Percentiles rank a stretch among this genome's conserved stretches.
Conservation (phyloP, 2,329 filamentous ascomycete species). For the Aureobasidium sp. region DNA sequence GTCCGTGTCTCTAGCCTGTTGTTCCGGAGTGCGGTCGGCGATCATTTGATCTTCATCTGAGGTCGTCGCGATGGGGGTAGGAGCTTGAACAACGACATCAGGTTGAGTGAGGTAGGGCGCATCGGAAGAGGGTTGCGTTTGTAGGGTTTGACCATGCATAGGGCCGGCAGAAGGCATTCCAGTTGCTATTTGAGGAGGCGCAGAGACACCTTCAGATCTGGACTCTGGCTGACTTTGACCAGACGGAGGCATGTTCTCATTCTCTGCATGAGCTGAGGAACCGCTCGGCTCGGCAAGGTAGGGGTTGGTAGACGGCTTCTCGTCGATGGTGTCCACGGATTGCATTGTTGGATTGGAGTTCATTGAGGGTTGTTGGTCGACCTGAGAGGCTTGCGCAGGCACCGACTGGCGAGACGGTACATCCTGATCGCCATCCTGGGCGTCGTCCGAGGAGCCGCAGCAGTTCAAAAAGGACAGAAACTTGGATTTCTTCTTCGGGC, state of each 20-base stretch:
- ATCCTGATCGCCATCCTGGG: constrained; percentile 49
- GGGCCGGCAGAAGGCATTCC: constrained; percentile 9
- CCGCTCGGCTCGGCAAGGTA: constrained; percentile 13
- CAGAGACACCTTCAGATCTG: background rate
- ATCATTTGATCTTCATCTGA: constrained; percentile 32
- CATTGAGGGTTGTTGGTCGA: constrained; percentile 44
- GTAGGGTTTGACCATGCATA: constrained; percentile 4
- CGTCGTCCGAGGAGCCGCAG: constrained; percentile 57
- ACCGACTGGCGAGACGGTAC: constrained; percentile 42
- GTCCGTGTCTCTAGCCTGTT: constrained; percentile 46
- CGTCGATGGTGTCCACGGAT: constrained; percentile 40
- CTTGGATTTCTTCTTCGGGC: constrained; percentile 36
- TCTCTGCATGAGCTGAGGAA: constrained; percentile 16
- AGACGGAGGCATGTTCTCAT: constrained; percentile 18
- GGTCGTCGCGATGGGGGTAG: constrained; percentile 38
- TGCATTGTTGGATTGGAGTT: constrained; percentile 48
- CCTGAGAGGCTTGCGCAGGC: constrained; percentile 31
- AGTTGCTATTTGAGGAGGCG: constrained; percentile 11
- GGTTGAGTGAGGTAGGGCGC: constrained; percentile 21
- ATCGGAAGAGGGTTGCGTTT: constrained; percentile 16
- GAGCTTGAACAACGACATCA: constrained; percentile 38
- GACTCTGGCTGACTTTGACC: background rate
- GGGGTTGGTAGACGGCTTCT: constrained; percentile 29
- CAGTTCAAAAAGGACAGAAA: constrained; percentile 54
- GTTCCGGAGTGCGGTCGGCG: constrained; percentile 44